A percentile compares a stretch with the other conserved stretches of the same genome.
Conservation (phyloP, 2,329 filamentous ascomycete genomes). For the Lecanoromycetidae sp. region DNA sequence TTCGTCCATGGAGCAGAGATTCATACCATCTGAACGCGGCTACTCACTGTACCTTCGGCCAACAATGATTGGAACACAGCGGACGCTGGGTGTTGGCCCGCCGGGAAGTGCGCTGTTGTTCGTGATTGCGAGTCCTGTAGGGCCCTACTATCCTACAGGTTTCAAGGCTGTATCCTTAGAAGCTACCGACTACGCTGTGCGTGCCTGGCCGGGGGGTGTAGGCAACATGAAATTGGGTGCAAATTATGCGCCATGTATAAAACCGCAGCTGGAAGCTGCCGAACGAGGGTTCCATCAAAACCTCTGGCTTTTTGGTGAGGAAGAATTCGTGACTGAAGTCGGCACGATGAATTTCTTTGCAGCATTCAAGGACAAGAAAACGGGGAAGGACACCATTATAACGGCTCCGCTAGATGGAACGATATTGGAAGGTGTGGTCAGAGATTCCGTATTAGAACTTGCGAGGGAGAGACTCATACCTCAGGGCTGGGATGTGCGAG, state of each 20-base stretch:
- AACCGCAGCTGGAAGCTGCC: slow-evolving; percentile 88
- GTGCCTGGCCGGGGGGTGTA: slow-evolving; percentile 94
- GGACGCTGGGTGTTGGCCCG: slow-evolving; percentile 82
- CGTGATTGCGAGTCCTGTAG: slow-evolving; percentile 90
- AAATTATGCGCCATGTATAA: slow-evolving; percentile 97
- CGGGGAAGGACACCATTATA: slow-evolving; percentile 79
- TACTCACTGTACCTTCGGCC: slow-evolving; percentile 94
- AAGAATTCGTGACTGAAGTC: slow-evolving; percentile 93
- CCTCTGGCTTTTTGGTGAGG: slow-evolving; percentile 90
- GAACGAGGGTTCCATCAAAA: slow-evolving; percentile 94
- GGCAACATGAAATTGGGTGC: slow-evolving; percentile 97
- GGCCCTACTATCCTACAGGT: slow-evolving; percentile 94
- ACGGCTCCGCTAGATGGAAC: slow-evolving; percentile 96
- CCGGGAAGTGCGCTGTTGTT: slow-evolving; percentile 85
- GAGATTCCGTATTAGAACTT: slow-evolving; percentile 79
- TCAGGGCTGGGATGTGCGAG: slow-evolving; percentile 76
- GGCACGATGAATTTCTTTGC: slow-evolving; percentile 99
- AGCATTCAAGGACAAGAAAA: slow-evolving; percentile 71
- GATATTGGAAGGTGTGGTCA: slow-evolving; percentile 86
- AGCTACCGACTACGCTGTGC: slow-evolving; percentile 90
- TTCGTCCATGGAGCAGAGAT: slow-evolving; percentile 68
- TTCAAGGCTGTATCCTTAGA: slow-evolving; percentile 96
- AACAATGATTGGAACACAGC: slow-evolving; percentile 94
- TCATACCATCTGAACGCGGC: slow-evolving; percentile 70
- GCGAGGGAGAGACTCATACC: slow-evolving; percentile 71